Evolutionary conservation across 306 rosid genomes (phyloP).

Genomic region (Dalbergia oliveri): DNA sequence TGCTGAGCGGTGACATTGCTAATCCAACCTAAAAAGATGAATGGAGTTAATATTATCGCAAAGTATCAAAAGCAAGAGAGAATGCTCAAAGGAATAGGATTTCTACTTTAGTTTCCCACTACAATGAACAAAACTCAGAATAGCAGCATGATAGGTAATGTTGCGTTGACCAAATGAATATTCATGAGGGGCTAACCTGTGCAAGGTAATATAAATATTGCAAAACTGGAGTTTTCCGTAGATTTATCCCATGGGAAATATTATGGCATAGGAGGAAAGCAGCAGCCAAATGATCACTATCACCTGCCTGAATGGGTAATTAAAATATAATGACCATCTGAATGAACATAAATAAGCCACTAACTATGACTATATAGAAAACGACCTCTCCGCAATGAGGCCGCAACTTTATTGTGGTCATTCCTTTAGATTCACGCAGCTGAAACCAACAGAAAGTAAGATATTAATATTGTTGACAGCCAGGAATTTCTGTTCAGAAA

Average conservation of each 20-base stretch:
- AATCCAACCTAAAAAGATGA: slow-evolving; percentile 69
- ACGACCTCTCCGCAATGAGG: slow-evolving; percentile 95
- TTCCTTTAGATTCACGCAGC: slow-evolving; percentile 83
- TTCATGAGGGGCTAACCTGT: slow-evolving; percentile 62
- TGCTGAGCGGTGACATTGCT: slow-evolving; percentile 86
- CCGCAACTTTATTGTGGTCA: slow-evolving; percentile 76
- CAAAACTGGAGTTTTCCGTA: slow-evolving; percentile 83
- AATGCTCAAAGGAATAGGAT: slow-evolving; percentile 26
- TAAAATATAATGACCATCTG: slow-evolving; percentile 45
- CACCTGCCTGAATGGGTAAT: slow-evolving; percentile 74
- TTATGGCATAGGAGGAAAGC: slow-evolving; percentile 81
- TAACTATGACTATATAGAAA: slow-evolving; percentile 25
- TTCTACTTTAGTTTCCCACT: slow-evolving; percentile 8
- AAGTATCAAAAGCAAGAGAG: slow-evolving; percentile 21
- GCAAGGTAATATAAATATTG: slow-evolving; percentile 88
- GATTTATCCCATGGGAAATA: slow-evolving; percentile 86
- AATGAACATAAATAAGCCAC: slow-evolving; percentile 34
- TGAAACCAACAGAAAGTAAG: slow-evolving; percentile 51
- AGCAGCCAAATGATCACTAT: slow-evolving; percentile 87
- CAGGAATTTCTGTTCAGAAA: background rate
- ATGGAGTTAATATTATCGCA: slow-evolving; percentile 20
- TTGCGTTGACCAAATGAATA: slow-evolving; percentile 27
- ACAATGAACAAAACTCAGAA: slow-evolving; percentile 21
- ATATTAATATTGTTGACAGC: slow-evolving; percentile 23
- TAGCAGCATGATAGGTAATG: slow-evolving; percentile 18